phyloP scores from a whole-genome alignment of 331 rosid species.

The Malus hybrid region DNA sequence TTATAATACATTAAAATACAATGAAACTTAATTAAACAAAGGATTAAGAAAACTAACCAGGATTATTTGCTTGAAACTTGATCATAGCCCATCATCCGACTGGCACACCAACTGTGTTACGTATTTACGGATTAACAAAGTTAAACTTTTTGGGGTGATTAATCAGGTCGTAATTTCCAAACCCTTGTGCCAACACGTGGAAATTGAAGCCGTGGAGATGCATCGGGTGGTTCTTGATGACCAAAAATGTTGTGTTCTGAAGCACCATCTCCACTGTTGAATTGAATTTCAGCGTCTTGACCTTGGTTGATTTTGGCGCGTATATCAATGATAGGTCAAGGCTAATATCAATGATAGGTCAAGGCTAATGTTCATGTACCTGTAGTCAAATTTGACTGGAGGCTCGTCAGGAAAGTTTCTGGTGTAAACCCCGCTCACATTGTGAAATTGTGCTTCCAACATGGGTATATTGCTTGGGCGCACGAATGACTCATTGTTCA shows the following conservation, averaged over 20 bases:
- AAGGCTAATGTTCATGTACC: not conserved
- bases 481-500: slow-evolving; percentile 59
- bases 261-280: slow-evolving; percentile 53
- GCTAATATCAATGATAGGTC: not conserved
- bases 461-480: slow-evolving; percentile 34
- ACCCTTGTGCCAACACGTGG: slow-evolving; percentile 64
- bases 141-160: slow-evolving; percentile 27
- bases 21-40: not conserved
- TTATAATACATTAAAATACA: not conserved
- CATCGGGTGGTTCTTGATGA: slow-evolving; percentile 42
- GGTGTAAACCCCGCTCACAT: slow-evolving; percentile 39
- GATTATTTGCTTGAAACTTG: slow-evolving; percentile 58
- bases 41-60: slow-evolving; percentile 26
- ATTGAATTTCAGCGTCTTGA: slow-evolving; percentile 44
- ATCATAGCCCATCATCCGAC: slow-evolving; percentile 53
- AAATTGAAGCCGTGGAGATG: slow-evolving; percentile 52
- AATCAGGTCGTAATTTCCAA: slow-evolving; percentile 37
- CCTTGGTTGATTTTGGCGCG: slow-evolving; percentile 42
- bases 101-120: slow-evolving; percentile 54
- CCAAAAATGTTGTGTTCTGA: slow-evolving; percentile 39
- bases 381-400: slow-evolving; percentile 33
- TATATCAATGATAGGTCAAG: not conserved
- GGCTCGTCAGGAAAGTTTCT: slow-evolving; percentile 42
- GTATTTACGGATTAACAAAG: slow-evolving; percentile 33
- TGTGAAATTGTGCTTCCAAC: slow-evolving; percentile 33